phyloP scores from a whole-genome alignment of 495 filamentous ascomycete species.

The Choiromyces venosus region DNA sequence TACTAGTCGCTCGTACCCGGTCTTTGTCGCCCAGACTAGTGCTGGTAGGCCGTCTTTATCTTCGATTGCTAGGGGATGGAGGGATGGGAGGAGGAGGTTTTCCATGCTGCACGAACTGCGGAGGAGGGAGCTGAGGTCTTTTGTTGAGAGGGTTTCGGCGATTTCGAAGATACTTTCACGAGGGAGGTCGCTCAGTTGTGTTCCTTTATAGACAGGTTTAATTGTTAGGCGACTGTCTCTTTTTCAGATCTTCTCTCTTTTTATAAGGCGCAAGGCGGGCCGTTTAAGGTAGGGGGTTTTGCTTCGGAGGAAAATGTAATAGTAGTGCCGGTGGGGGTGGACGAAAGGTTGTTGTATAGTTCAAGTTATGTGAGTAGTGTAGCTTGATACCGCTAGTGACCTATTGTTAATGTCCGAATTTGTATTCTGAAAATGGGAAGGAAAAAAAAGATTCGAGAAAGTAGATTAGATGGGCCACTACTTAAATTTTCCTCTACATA shows the following conservation, averaged over 20 bases:
- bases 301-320: neutral
- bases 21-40: constrained; percentile 32
- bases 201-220: neutral
- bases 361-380: neutral
- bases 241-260: too few species aligned
- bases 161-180: constrained; percentile 27
- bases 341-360: neutral
- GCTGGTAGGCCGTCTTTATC: constrained; percentile 25
- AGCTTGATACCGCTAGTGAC: neutral
- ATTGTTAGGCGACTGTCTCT: neutral
- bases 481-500: neutral
- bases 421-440: neutral
- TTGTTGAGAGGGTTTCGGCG: constrained; percentile 16
- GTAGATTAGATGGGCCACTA: neutral
- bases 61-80: constrained; percentile 22
- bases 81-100: constrained; percentile 23
- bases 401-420: neutral
- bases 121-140: constrained; percentile 25
- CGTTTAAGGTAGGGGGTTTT: neutral
- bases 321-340: neutral
- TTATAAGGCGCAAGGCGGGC: neutral
- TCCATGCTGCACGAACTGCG: constrained; percentile 12
- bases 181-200: constrained; percentile 13
- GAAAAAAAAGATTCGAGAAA: neutral
- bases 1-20: constrained; percentile 20